phyloP scores from a whole-genome alignment of 169 alveolate species.

The Babesia ovis region DNA sequence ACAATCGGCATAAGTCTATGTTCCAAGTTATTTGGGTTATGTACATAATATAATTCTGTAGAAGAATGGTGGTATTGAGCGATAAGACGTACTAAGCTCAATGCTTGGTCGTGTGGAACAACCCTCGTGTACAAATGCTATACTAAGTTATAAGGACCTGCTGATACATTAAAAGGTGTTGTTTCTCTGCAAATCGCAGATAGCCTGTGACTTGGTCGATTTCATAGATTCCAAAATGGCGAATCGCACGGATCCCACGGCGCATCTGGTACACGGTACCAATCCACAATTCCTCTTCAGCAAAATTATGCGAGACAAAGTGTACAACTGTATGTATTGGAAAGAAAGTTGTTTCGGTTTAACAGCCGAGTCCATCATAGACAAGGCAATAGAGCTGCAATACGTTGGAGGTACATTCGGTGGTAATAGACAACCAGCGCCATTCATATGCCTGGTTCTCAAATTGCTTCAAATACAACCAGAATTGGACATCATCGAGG shows the following conservation, averaged over 20 bases:
- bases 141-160: too few relatives aligned
- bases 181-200: too few relatives aligned
- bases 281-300: constrained; percentile 86
- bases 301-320: constrained; percentile 83
- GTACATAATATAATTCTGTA: too few relatives aligned
- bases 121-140: too few relatives aligned
- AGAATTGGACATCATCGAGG: constrained; percentile 90
- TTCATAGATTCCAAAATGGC: constrained; percentile 72
- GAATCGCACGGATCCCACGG: constrained; percentile 86
- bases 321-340: constrained; percentile 85
- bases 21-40: too few relatives aligned
- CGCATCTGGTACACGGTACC: constrained; percentile 82
- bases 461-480: constrained; percentile 97
- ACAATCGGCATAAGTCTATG: too few relatives aligned
- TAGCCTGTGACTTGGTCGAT: too few relatives aligned
- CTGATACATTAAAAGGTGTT: too few relatives aligned
- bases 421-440: constrained; percentile 93
- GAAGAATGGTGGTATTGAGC: too few relatives aligned
- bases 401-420: constrained; percentile 97
- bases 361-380: constrained; percentile 92
- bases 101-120: too few relatives aligned
- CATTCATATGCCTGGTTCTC: constrained; percentile 92
- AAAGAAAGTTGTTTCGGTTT: constrained; percentile 88
- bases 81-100: too few relatives aligned
- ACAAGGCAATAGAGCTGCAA: constrained; percentile 91